Base-by-base conservation (phyloP, 176 grass and related monocot genomes). In the Aechmea fasciata region DNA sequence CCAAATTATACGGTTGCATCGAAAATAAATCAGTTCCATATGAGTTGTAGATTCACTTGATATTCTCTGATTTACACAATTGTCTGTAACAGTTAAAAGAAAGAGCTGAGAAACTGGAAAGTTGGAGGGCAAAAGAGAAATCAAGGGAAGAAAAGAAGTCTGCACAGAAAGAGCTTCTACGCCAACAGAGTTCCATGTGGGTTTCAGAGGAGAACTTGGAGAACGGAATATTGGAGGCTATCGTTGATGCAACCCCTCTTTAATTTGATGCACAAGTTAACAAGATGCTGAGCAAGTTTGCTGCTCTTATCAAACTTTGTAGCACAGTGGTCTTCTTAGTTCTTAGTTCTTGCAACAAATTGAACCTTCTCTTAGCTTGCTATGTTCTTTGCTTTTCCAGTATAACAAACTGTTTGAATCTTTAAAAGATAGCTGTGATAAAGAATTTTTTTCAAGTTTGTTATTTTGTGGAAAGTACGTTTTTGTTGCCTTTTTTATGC, bases 31-130 rank as follows among this genome's bases (percentile, higher is more conserved):
- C 2, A 26, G 25, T 26, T 26, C 25, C 1, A 26, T 59, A 20
- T 59, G 15, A 14, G 9, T 57, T 57, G 14, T 14, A 9, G 9
- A n/a, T 59, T 59, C 15, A 59, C 19, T 59, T 19, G 54, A 10
- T 10, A 59, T 59, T 59, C 19, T 15, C 54, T 59, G 19, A 14
- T 18, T 57, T 9, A 8, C 54, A 19, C 14, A 57, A 57, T 57
- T 15, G 18, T 57, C 18, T 57, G 14, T 6, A 51, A 51, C 80
- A 97, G 89, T 87, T 90, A 78, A 87, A 90, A 83, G 89, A 97
- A 90, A 90, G 89, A 90, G 53, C 82, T 24, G 71, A 87, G 71
- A 97, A 90, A 71, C 51, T 97, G 69, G 89, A 90, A 79, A 83
- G 69, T 61, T 93, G 87, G 89, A 85, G 74, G 77, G 67, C 63